Conservation (phyloP, 164 flowering plant genomes). For the Cinnamomum micranthum region DNA sequence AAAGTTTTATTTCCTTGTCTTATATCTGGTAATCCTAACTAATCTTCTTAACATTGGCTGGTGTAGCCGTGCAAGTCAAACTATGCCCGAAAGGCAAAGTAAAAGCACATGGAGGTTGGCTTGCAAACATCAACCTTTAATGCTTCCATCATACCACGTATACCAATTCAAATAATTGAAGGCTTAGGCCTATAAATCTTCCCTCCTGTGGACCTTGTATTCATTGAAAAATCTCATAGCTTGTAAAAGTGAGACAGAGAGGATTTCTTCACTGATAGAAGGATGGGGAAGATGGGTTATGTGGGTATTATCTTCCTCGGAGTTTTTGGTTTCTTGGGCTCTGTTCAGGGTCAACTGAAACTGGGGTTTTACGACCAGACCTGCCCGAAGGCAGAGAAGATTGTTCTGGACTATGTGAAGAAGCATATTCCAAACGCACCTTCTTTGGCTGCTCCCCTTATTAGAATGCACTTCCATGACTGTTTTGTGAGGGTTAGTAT, state of each 20-base stretch:
- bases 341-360: conserved; percentile 42
- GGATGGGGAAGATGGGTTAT: conserved; percentile 12
- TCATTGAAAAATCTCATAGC: not conserved
- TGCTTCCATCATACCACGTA: not conserved
- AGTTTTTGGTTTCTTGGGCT: conserved; percentile 26
- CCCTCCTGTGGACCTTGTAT: not conserved
- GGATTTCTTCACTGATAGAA: not conserved
- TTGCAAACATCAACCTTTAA: not conserved
- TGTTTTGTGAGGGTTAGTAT: conserved; percentile 78
- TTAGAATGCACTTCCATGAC: conserved; percentile 88
- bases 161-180: not conserved
- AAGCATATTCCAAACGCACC: conserved; percentile 72
- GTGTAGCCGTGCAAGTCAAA: too few species aligned
- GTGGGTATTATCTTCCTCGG: conserved; percentile 18
- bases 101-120: too few species aligned
- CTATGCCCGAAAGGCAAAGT: too few species aligned
- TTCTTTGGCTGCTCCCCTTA: conserved; percentile 50
- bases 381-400: conserved; percentile 80
- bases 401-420: conserved; percentile 48
- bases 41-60: too few species aligned
- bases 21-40: too few species aligned
- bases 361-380: conserved; percentile 49
- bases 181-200: not conserved
- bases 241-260: not conserved
- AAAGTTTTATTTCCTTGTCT: too few species aligned